Conservation (phyloP, 2,329 filamentous ascomycete species). For the Paraphaeosphaeria minitans region DNA sequence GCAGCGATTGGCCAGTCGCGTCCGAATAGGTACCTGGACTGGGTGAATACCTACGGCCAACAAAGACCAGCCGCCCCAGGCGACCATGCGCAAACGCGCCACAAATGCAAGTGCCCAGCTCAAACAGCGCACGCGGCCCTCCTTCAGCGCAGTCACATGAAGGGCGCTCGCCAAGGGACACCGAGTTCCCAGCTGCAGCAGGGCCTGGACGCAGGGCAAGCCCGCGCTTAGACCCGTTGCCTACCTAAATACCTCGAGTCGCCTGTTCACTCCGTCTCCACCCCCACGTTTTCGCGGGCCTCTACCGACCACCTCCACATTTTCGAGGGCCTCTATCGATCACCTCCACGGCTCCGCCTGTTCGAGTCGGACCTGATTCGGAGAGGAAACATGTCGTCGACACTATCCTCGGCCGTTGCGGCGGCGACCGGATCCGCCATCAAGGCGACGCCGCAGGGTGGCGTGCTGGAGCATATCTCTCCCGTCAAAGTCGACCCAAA, state of each 20-base stretch:
- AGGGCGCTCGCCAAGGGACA: conserved; percentile 1
- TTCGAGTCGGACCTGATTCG: neutral
- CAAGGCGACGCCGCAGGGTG: conserved; percentile 61
- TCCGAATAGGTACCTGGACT: neutral
- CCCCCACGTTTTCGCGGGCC: neutral
- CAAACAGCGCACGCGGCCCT: neutral
- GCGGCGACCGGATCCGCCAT: conserved; percentile 27
- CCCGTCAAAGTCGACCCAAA: conserved; percentile 71
- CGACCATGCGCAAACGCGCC: conserved; percentile 3
- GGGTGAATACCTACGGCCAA: neutral
- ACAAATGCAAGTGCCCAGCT: neutral
- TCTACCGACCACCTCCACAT: neutral
- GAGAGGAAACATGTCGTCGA: conserved; percentile 31
- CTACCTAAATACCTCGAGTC: conserved; percentile 10
- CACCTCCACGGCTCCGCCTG: neutral
- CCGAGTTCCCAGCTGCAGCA: neutral
- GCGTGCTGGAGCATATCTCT: conserved; percentile 73
- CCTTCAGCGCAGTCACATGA: conserved; percentile 5
- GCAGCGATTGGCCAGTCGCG: neutral
- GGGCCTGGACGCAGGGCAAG: conserved; percentile 5
- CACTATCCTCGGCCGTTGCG: conserved; percentile 26
- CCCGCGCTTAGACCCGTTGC: neutral
- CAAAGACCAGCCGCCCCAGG: neutral
- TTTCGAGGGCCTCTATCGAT: neutral
- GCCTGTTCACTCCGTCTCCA: neutral